A percentile compares a stretch with the other conserved stretches of the same genome.
Evolutionary conservation across 116 monocot genomes (phyloP).

Genomic region (Thalassia testudinum): DNA sequence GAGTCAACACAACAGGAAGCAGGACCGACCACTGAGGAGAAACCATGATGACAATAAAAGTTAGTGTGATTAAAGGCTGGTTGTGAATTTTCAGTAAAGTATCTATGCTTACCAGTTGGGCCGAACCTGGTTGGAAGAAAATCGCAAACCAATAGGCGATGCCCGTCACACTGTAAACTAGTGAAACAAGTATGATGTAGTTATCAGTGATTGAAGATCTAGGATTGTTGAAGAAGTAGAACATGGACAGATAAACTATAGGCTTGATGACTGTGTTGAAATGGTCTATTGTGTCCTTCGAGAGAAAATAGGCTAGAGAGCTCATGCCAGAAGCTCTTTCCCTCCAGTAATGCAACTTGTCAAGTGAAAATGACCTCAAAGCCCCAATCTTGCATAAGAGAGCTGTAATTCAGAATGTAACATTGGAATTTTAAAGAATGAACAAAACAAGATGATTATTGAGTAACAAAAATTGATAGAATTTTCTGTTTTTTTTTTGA

Average conservation of each 20-base stretch:
- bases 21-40: constrained; percentile 80
- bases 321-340: constrained; percentile 98
- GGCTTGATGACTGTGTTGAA: constrained; percentile 95
- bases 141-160: constrained; percentile 93
- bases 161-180: constrained; percentile 95
- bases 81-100: no score
- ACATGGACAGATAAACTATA: constrained; percentile 96
- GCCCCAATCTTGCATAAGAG: constrained; percentile 94
- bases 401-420: constrained; percentile 34
- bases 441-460: not conserved
- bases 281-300: constrained; percentile 88
- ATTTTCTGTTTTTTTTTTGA: no score
- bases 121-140: constrained; percentile 86
- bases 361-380: constrained; percentile 83
- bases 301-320: constrained; percentile 83
- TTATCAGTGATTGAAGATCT: constrained; percentile 79
- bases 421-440: not conserved
- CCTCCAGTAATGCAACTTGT: constrained; percentile 86
- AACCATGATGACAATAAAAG: constrained; percentile 2
- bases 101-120: constrained; percentile 58
- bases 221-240: constrained; percentile 98
- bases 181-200: constrained; percentile 66
- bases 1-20: constrained; percentile 88
- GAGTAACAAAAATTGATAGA: no score
- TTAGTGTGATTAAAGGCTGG: not conserved